Percentiles rank a stretch among this genome's conserved stretches.
Conservation (phyloP, 2,329 filamentous ascomycete genomes). For the Aspergillus vadensis region DNA sequence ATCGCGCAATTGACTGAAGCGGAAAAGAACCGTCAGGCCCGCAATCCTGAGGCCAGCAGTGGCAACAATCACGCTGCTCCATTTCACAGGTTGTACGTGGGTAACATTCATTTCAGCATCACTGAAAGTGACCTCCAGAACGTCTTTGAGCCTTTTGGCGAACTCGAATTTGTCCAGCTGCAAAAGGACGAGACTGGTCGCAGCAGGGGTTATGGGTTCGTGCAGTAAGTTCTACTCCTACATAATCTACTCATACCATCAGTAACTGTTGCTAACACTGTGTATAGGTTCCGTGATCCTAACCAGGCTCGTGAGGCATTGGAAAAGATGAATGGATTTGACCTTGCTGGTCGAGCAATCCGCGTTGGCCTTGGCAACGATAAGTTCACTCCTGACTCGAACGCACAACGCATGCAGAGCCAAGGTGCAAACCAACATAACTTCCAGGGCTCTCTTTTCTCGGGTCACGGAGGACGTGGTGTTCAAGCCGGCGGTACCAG, state of each 20-base stretch:
- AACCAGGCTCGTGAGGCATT: slow-evolving; percentile 89
- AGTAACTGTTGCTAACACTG: neutral
- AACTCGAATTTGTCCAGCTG: slow-evolving; percentile 94
- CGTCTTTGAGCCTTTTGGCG: slow-evolving; percentile 96
- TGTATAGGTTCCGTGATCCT: slow-evolving; percentile 78
- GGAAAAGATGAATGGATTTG: slow-evolving; percentile 99
- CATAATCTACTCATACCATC: neutral
- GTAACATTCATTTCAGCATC: slow-evolving; percentile 99
- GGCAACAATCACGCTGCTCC: slow-evolving; percentile 79
- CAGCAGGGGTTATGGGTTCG: slow-evolving; percentile 95
- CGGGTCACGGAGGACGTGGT: slow-evolving; percentile 83
- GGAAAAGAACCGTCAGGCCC: slow-evolving; percentile 97
- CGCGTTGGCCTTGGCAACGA: slow-evolving; percentile 99
- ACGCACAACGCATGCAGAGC: slow-evolving; percentile 87
- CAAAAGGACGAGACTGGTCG: slow-evolving; percentile 93
- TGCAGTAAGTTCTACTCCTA: slow-evolving; percentile 71
- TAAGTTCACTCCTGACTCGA: slow-evolving; percentile 99
- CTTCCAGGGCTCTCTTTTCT: slow-evolving; percentile 89
- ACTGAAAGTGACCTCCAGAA: slow-evolving; percentile 94
- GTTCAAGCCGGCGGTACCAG: slow-evolving; percentile 72
- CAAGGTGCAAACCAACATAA: slow-evolving; percentile 65
- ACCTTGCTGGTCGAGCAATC: slow-evolving; percentile 94
- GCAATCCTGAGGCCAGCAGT: slow-evolving; percentile 70
- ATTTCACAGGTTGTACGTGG: slow-evolving; percentile 97
- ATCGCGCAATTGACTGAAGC: slow-evolving; percentile 98